phyloP scores from a whole-genome alignment of 2,329 filamentous ascomycete genomes.

The Incumbomyces lentus region DNA sequence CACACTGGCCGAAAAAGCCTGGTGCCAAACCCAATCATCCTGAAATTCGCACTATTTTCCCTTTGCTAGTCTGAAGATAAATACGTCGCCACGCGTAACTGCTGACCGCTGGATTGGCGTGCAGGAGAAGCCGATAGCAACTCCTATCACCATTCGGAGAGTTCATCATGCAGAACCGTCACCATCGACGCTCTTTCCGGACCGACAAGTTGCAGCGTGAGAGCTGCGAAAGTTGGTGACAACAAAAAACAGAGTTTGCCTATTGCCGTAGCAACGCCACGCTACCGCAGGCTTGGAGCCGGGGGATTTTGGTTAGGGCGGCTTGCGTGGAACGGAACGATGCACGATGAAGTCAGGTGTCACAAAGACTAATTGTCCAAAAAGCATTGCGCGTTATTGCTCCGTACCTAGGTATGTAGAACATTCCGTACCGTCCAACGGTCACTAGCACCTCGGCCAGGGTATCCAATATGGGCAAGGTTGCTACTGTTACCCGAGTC shows the following conservation, averaged over 20 bases:
- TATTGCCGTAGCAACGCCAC: constrained; percentile 1
- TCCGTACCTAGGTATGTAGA: no score
- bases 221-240: not conserved
- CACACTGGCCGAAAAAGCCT: not conserved
- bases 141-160: not conserved
- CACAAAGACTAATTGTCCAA: no score
- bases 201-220: not conserved
- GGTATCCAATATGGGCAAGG: no score
- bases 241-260: not conserved
- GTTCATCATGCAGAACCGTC: not conserved
- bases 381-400: no score
- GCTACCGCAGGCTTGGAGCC: not conserved
- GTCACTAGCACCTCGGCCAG: no score
- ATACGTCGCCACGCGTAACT: not conserved
- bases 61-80: not conserved
- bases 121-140: constrained; percentile 4
- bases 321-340: constrained; percentile 1
- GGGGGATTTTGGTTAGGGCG: not conserved
- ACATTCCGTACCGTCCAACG: no score
- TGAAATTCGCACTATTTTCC: not conserved
- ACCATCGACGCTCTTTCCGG: not conserved
- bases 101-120: not conserved
- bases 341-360: constrained; percentile 5
- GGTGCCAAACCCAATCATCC: not conserved
- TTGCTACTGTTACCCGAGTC: no score